Evolutionary conservation across 2,329 filamentous ascomycete species (phyloP).

Genomic region (Dothideomycetidae sp.): DNA sequence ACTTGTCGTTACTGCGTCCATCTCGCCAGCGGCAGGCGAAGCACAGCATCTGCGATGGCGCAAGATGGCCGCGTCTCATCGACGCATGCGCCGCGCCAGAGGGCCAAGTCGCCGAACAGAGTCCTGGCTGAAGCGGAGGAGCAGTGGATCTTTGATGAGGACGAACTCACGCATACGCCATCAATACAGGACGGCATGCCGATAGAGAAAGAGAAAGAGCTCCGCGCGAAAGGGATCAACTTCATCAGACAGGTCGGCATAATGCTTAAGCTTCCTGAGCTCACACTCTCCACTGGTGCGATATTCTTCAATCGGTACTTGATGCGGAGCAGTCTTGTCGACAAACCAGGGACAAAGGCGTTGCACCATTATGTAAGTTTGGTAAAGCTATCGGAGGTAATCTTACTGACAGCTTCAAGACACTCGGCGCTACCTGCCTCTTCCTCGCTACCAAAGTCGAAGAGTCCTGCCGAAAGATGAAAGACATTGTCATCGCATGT

Average conservation of each 20-base stretch:
- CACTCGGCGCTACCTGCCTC: conserved; percentile 78
- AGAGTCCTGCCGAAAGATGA: conserved; percentile 91
- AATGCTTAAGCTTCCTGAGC: conserved; percentile 79
- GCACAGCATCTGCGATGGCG: neutral
- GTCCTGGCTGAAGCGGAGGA: conserved; percentile 42
- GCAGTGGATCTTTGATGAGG: conserved; percentile 83
- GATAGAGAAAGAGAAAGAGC: conserved; percentile 60
- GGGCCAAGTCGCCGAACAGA: conserved; percentile 24
- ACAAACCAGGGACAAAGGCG: conserved; percentile 51
- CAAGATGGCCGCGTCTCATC: too few species aligned
- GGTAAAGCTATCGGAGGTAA: conserved; percentile 2
- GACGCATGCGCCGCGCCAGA: conserved; percentile 27
- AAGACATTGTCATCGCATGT: conserved; percentile 83
- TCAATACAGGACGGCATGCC: conserved; percentile 72
- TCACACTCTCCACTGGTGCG: conserved; percentile 80
- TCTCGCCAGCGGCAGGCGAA: conserved; percentile 7
- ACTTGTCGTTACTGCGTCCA: conserved; percentile 1
- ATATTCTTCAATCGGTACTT: conserved; percentile 95
- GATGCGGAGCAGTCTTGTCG: conserved; percentile 74
- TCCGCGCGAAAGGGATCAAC: conserved; percentile 82
- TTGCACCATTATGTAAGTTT: conserved; percentile 64
- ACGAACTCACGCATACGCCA: conserved; percentile 70
- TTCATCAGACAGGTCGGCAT: conserved; percentile 93
- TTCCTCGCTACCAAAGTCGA: conserved; percentile 96
- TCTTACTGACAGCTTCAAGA: conserved; percentile 24